phyloP scores from a whole-genome alignment of 2,329 filamentous ascomycete species.

The Xylaria sp. region DNA sequence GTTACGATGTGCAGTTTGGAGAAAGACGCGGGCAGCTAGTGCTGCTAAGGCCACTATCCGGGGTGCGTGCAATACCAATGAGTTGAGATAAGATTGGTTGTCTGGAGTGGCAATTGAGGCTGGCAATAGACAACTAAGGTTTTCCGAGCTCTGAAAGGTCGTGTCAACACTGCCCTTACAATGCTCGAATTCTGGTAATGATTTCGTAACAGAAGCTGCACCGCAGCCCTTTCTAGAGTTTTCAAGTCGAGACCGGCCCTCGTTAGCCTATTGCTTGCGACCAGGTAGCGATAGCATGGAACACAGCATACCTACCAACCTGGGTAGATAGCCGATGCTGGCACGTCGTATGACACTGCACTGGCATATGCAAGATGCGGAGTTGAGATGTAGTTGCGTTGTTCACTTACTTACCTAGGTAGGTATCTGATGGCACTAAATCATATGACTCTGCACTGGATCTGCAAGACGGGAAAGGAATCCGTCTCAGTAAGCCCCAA shows the following conservation, averaged over 20 bases:
- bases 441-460: constrained; percentile 16
- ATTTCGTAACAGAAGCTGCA: background rate
- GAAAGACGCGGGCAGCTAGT: background rate
- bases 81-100: background rate
- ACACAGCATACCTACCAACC: background rate
- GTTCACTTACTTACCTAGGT: constrained; percentile 1
- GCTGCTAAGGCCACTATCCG: constrained; percentile 6
- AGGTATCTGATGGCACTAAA: background rate
- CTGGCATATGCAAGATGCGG: constrained; percentile 7
- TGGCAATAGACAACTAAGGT: background rate
- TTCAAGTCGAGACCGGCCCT: background rate
- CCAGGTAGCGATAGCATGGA: background rate
- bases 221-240: background rate
- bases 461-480: constrained; percentile 10
- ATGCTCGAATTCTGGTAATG: background rate
- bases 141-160: background rate
- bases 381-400: background rate
- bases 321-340: background rate
- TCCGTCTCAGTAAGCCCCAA: background rate
- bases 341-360: background rate
- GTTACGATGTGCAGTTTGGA: background rate
- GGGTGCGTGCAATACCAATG: background rate
- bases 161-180: background rate
- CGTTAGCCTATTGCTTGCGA: background rate
- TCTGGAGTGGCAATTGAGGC: background rate